Evolutionary conservation across 164 flowering plant genomes (phyloP).

Genomic region (Sedum album): DNA sequence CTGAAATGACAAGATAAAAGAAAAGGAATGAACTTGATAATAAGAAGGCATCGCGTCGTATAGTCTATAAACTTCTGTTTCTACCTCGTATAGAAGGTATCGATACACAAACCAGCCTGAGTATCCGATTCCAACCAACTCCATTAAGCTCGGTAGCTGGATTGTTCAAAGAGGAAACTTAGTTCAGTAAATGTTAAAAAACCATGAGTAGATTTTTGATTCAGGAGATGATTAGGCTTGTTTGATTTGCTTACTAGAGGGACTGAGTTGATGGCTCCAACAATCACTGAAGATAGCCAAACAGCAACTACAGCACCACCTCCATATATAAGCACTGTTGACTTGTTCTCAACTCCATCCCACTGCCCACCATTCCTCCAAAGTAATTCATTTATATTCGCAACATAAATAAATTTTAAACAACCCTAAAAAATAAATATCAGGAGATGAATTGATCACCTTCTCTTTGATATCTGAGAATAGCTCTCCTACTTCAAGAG

Average conservation of each 20-base stretch:
- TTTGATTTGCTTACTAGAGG: slow-evolving; percentile 55
- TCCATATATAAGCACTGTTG: slow-evolving; percentile 78
- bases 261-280: slow-evolving; percentile 85
- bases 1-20: not conserved
- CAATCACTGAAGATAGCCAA: slow-evolving; percentile 77
- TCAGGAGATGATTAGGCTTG: not conserved
- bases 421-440: not conserved
- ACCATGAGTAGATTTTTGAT: not conserved
- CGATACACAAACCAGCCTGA: slow-evolving; percentile 98
- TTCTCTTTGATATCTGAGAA: slow-evolving; percentile 1
- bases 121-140: slow-evolving; percentile 92
- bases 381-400: not conserved
- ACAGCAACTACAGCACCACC: slow-evolving; percentile 90
- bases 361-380: slow-evolving; percentile 33
- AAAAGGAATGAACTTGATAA: not conserved
- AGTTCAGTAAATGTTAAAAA: no score
- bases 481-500: slow-evolving; percentile 1
- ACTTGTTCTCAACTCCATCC: slow-evolving; percentile 91
- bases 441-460: not conserved
- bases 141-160: slow-evolving; percentile 93
- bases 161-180: not conserved
- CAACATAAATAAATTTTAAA: not conserved
- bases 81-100: slow-evolving; percentile 92
- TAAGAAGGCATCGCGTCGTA: not conserved
- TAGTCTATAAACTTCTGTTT: not conserved